Evolutionary conservation across 192 early-diverging fungal genomes (phyloP), one percentile per base, ranked within the genome.

Genomic region (Oehlia diaphana): DNA sequence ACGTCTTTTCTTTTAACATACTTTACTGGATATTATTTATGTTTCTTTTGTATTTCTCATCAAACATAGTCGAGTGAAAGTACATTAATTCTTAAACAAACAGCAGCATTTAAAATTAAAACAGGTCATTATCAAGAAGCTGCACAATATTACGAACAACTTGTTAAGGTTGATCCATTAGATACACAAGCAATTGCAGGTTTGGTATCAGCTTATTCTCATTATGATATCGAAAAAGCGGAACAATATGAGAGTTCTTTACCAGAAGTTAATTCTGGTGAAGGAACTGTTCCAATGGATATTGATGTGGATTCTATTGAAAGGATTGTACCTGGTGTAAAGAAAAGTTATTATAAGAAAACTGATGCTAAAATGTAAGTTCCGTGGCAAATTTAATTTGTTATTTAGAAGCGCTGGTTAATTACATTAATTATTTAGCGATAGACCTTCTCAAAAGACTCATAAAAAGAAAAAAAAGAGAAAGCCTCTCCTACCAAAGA

Each of bases 21-120:
- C 19, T 42, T 9, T 21, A 62, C 26, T 31, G 73, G 74, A 63
- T 79, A 78, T 31, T 31, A 50, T 28, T 21, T 37, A 44, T 44
- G 3, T 42, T 72, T 47, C 21, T 47, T 21, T 39, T 33, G 23
- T 67, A 6, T 33, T n/a, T 44, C 21, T 71, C 9, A 12, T 31
- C 19, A 16, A n/a, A 39, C 9, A 0, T 47, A 78, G 77, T 69
- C 77, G 9, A 58, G 50, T 16, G 61, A 79, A 79, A 79, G 77
- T 70, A 50, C 77, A 10, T 81, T 86, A 9, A 86, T 91, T 47
- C 76, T 93, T 72, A 88, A 89, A 63, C 91, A 93, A 64, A 88
- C 92, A 5, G 92, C 92, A 1, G 81, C 87, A 13, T 93, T 91
- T 84, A 93, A 94, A 69, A 77, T 94, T n/a, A 83, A 88, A 50